Evolutionary conservation across 768 basidiomycete species (phyloP), one percentile per base, ranked within the genome.

Genomic region (Suillus spraguei): DNA sequence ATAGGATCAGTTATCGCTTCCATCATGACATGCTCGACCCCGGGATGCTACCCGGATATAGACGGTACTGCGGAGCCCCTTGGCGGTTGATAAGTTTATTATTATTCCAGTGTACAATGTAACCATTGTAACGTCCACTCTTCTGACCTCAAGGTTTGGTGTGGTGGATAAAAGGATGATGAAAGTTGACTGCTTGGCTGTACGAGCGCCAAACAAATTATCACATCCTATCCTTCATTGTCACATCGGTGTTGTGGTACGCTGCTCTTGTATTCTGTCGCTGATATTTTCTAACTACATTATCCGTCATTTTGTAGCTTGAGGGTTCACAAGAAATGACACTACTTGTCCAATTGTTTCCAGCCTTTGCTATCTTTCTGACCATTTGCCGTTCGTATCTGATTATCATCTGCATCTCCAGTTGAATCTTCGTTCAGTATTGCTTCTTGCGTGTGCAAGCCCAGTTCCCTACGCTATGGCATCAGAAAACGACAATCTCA

Each of bases 21-120:
- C 77, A 28, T 4, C 4, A 28, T 28, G 28, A 1, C 69, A 77
- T 24, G 69, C 75, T 49, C 81, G 28, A 4, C 28, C 28, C 28
- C 2, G 81, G 64, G 58, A 46, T 4, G n/a, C n/a, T 46, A n/a
- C 20, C n/a, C 44, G 44, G n/a, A 46, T 22, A 46, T 46, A n/a
- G 63, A 7, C 4, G 28, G 28, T 28, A 13, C 65, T 74, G 16
- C 56, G 62, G 5, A 68, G 28, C 28, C 28, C 4, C 28, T 28
- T 2, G 28, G 73, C 41, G 16, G 46, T 22, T 13, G 22, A 47
- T 28, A 47, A 13, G 5, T 22, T 4, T 24, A 28, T 28, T 7
- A 13, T 6, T 3, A 11, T 24, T 47, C 22, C 14, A 3, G 49
- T 28, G 24, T 47, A 24, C 24, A 28, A 28, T 28, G 28, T 28